phyloP scores from a whole-genome alignment of 495 filamentous ascomycete genomes.

The Chaetomium tenue region DNA sequence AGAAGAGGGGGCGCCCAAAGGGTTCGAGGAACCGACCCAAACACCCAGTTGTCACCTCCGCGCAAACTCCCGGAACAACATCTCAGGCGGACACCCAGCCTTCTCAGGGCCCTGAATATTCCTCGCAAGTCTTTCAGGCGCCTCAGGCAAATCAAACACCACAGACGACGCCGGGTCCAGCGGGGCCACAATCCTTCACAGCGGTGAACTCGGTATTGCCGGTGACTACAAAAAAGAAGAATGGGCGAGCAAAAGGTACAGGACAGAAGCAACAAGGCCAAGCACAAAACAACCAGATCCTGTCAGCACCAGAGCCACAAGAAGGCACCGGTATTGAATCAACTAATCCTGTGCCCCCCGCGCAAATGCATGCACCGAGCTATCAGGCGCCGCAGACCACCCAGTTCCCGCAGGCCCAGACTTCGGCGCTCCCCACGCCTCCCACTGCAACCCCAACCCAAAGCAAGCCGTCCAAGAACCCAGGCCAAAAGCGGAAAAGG shows the following conservation, averaged over 20 bases:
- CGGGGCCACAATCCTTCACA: constrained; percentile 28
- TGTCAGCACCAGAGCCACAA: not conserved
- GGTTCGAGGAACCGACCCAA: constrained; percentile 53
- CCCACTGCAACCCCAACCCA: constrained; percentile 17
- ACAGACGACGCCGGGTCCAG: not conserved
- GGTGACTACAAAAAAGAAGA: constrained; percentile 20
- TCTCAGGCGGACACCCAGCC: constrained; percentile 8
- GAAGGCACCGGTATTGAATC: not conserved
- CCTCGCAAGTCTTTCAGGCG: constrained; percentile 16
- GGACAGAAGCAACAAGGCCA: constrained; percentile 9
- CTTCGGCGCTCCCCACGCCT: constrained; percentile 18
- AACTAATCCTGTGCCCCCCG: not conserved
- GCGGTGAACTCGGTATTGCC: constrained; percentile 27
- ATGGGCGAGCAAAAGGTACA: constrained; percentile 15
- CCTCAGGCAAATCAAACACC: constrained; percentile 13
- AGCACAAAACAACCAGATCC: not conserved
- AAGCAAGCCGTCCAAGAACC: constrained; percentile 2
- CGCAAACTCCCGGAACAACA: constrained; percentile 11
- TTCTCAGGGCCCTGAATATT: constrained; percentile 10
- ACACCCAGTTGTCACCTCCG: constrained; percentile 20
- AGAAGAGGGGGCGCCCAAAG: constrained; percentile 43
- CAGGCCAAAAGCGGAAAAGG: constrained; percentile 34
- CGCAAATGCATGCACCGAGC: not conserved
- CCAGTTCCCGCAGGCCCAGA: constrained; percentile 16
- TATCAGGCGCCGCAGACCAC: not conserved